Conservation (phyloP, 1,284 basidiomycete genomes). For the Sanghuangporus sanghuang region DNA sequence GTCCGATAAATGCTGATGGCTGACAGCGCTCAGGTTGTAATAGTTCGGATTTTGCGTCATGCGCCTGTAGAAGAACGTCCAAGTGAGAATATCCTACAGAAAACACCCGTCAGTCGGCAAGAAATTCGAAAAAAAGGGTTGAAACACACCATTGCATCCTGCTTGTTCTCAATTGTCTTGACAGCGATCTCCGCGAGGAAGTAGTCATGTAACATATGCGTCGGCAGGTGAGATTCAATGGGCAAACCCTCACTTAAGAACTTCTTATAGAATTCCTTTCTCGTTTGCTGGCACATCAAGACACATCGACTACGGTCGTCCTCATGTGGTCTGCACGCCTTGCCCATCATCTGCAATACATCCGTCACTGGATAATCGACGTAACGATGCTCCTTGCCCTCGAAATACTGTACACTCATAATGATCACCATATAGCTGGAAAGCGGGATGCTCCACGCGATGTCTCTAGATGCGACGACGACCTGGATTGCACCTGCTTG, state of each 20-base stretch:
- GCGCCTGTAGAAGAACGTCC: slow-evolving; percentile 95
- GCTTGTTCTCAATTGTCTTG: slow-evolving; percentile 98
- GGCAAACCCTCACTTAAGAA: slow-evolving; percentile 97
- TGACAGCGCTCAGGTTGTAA: slow-evolving; percentile 92
- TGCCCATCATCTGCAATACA: slow-evolving; percentile 98
- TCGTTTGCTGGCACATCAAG: slow-evolving; percentile 94
- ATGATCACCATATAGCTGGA: slow-evolving; percentile 97
- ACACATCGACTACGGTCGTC: slow-evolving; percentile 90
- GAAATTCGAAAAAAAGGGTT: not conserved
- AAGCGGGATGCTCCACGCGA: slow-evolving; percentile 92
- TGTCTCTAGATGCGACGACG: slow-evolving; percentile 92
- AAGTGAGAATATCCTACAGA: slow-evolving; percentile 80
- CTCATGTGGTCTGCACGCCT: slow-evolving; percentile 83
- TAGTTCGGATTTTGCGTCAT: slow-evolving; percentile 96
- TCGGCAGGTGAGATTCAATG: slow-evolving; percentile 90
- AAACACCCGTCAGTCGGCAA: slow-evolving; percentile 11
- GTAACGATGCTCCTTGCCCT: slow-evolving; percentile 95
- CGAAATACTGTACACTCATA: slow-evolving; percentile 96
- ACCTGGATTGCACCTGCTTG: slow-evolving; percentile 94
- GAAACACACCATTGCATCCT: slow-evolving; percentile 81
- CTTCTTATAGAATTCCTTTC: slow-evolving; percentile 98
- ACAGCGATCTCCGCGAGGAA: slow-evolving; percentile 98
- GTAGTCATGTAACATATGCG: slow-evolving; percentile 88
- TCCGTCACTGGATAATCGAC: slow-evolving; percentile 98
- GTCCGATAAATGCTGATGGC: slow-evolving; percentile 89